phyloP scores from a whole-genome alignment of 106 monocot species.

The Dendrobium catenatum region DNA sequence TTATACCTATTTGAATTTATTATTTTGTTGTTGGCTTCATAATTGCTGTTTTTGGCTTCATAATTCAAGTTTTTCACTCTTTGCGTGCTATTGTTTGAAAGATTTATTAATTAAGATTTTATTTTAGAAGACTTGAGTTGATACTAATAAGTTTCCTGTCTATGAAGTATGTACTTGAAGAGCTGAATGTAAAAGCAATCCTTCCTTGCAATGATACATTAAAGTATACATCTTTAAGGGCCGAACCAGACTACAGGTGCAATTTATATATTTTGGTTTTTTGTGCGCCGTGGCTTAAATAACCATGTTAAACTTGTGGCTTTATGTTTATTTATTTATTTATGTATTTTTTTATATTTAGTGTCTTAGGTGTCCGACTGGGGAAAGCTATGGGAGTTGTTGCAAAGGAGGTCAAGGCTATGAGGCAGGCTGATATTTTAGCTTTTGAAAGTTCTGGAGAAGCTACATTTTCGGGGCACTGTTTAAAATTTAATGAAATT shows the following conservation, averaged over 20 bases:
- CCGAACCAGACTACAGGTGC: constrained; percentile 97
- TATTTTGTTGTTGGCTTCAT: neutral
- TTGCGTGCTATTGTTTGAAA: neutral
- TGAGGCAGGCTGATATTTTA: constrained; percentile 79
- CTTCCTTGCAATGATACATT: constrained; percentile 90
- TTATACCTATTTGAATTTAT: neutral
- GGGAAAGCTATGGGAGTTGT: constrained; percentile 87
- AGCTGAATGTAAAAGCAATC: constrained; percentile 89
- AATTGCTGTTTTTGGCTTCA: neutral
- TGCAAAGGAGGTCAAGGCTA: constrained; percentile 77
- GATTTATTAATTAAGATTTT: neutral
- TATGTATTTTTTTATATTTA: constrained; percentile 5
- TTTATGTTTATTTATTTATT: neutral
- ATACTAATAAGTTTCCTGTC: neutral
- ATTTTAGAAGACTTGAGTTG: neutral
- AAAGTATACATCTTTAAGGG: constrained; percentile 81
- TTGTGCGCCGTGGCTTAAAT: neutral
- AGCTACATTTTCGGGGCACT: constrained; percentile 59
- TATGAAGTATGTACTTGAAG: constrained; percentile 88
- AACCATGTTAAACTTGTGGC: neutral
- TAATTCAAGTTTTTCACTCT: neutral
- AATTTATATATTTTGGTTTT: neutral
- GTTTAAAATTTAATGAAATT: constrained; percentile 68
- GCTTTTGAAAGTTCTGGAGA: constrained; percentile 75
- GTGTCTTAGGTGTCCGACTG: constrained; percentile 76